These are phyloP conservation scores for Phoma sp. DNA, from an alignment of 2,329 filamentous ascomycete genomes.

Conservation along the genomic window DNA sequence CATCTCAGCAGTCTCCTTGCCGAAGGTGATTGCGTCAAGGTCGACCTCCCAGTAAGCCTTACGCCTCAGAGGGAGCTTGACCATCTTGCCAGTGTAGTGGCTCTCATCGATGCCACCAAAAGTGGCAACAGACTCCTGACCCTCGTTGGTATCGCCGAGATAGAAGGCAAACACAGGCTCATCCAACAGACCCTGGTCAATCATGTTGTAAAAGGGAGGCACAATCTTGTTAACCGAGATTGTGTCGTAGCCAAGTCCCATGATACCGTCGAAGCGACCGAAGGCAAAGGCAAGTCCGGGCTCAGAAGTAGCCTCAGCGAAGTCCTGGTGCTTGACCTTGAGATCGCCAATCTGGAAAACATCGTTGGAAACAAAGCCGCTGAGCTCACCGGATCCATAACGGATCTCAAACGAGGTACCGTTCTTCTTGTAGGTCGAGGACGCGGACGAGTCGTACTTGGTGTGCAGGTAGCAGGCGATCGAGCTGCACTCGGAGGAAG, in stretches of 20 bases:
- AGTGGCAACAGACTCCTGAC: slow-evolving; percentile 80
- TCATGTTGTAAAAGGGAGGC: slow-evolving; percentile 95
- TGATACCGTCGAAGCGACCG: slow-evolving; percentile 94
- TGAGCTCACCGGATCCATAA: slow-evolving; percentile 93
- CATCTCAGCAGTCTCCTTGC: slow-evolving; percentile 82
- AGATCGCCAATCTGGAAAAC: slow-evolving; percentile 86
- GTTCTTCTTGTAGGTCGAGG: slow-evolving; percentile 92
- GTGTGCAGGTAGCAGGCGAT: slow-evolving; percentile 98
- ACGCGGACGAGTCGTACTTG: slow-evolving; percentile 92
- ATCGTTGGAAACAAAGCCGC: slow-evolving; percentile 92
- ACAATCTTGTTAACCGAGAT: slow-evolving; percentile 97
- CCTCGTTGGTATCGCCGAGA: slow-evolving; percentile 75
- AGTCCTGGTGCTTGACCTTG: slow-evolving; percentile 86
- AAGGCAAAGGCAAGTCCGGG: slow-evolving; percentile 98
- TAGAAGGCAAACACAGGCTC: slow-evolving; percentile 97
- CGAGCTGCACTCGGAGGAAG: slow-evolving; percentile 84
- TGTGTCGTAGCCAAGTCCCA: slow-evolving; percentile 91
- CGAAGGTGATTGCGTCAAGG: slow-evolving; percentile 88
- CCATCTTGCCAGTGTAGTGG: slow-evolving; percentile 85
- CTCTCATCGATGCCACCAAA: slow-evolving; percentile 88
- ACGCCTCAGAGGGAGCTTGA: slow-evolving; percentile 90
- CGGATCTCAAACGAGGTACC: slow-evolving; percentile 89
- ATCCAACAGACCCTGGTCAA: slow-evolving; percentile 87
- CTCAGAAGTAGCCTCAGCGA: slow-evolving; percentile 94
- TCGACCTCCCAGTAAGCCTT: slow-evolving; percentile 99